phyloP scores from a whole-genome alignment of 2,329 filamentous ascomycete genomes.

The Sclerotinia subarctica region DNA sequence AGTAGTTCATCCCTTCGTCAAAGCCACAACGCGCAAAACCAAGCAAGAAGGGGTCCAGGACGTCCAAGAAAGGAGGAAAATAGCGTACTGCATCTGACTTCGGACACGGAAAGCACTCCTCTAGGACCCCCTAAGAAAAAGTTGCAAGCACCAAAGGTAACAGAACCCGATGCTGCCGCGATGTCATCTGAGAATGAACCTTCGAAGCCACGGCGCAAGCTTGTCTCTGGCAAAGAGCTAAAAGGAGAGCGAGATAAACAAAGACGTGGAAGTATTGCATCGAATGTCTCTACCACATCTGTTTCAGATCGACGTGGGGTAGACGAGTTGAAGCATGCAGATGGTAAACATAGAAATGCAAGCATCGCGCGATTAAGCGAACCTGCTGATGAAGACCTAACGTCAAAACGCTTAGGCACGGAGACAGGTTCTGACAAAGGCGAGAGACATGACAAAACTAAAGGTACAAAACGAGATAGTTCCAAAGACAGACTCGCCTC shows the following conservation, averaged over 20 bases:
- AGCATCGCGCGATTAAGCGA: constrained; percentile 25
- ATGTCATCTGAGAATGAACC: constrained; percentile 48
- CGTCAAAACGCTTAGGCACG: constrained; percentile 22
- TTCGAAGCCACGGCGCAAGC: constrained; percentile 58
- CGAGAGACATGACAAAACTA: constrained; percentile 50
- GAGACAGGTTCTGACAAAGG: constrained; percentile 27
- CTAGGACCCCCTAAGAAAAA: constrained; percentile 45
- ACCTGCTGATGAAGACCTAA: constrained; percentile 9
- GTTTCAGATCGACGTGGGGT: constrained; percentile 48
- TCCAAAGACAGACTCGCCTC: constrained; percentile 52
- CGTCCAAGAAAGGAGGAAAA: constrained; percentile 52
- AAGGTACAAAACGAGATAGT: constrained; percentile 59
- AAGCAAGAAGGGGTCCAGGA: constrained; percentile 45
- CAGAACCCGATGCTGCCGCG: constrained; percentile 53
- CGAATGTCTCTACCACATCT: constrained; percentile 50
- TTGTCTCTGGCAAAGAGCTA: constrained; percentile 61
- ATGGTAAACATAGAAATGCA: constrained; percentile 41
- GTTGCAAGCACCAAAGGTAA: constrained; percentile 48
- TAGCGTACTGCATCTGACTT: constrained; percentile 23
- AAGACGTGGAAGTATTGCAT: constrained; percentile 56
- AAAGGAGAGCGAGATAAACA: constrained; percentile 52
- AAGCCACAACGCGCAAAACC: constrained; percentile 26
- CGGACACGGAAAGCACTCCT: constrained; percentile 35
- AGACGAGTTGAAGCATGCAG: constrained; percentile 49
- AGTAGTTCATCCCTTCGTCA: constrained; percentile 27